phyloP scores from a whole-genome alignment of 108 stramenopile species.

The Pseudonitzschia multistriata region DNA sequence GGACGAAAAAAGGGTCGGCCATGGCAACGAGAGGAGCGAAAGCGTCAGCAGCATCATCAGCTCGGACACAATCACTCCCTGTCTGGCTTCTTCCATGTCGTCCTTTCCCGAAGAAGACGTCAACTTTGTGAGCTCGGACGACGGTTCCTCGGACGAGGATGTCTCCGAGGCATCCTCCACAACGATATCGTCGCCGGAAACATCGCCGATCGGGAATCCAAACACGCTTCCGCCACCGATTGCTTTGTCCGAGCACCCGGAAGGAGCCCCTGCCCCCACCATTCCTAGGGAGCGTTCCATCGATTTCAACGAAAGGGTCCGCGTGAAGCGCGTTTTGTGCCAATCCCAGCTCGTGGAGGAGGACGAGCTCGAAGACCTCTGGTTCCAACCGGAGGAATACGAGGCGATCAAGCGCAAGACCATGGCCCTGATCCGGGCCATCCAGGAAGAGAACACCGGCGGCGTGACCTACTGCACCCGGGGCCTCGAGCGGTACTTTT shows the following conservation, averaged over 20 bases:
- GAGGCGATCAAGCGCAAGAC: slow-evolving; percentile 25
- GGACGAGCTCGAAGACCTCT: slow-evolving; percentile 13
- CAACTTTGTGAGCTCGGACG: background rate
- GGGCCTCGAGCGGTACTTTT: slow-evolving; percentile 26
- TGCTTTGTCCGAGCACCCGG: background rate
- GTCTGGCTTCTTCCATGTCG: background rate
- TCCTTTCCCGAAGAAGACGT: background rate
- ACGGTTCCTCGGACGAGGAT: no score
- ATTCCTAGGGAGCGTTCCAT: background rate
- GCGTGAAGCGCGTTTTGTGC: slow-evolving; percentile 1
- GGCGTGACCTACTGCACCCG: slow-evolving; percentile 27
- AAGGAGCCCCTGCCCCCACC: background rate
- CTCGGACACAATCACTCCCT: background rate
- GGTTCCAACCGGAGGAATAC: slow-evolving; percentile 34
- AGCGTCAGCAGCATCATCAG: background rate
- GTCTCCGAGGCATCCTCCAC: no score
- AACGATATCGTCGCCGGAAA: background rate
- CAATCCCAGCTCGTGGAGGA: background rate
- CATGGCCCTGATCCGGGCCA: slow-evolving; percentile 9
- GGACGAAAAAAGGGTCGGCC: background rate
- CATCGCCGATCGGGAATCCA: background rate
- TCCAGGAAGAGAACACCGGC: slow-evolving; percentile 7
- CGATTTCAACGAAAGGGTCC: slow-evolving; percentile 12
- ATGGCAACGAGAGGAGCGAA: background rate
- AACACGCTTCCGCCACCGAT: no score